A percentile compares a stretch with the other conserved stretches of the same genome.
Evolutionary conservation across 2,329 filamentous ascomycete genomes (phyloP).

Genomic region (Xylariaceae sp.): DNA sequence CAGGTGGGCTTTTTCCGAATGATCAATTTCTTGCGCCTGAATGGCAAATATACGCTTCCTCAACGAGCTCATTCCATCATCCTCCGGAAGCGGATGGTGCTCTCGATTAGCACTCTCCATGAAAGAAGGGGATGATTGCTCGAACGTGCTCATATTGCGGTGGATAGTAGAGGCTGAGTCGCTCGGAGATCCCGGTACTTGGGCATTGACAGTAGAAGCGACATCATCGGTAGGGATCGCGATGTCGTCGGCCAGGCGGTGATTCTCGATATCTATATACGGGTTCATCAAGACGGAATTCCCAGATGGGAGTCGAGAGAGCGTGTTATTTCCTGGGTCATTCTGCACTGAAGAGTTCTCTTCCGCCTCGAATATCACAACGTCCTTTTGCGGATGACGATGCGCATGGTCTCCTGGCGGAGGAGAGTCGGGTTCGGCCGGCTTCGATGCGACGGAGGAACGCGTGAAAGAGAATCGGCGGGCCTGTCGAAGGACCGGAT

Average conservation of each 20-base stretch:
- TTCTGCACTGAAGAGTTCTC: conserved; percentile 26
- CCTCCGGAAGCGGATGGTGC: conserved; percentile 53
- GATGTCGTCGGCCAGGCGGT: conserved; percentile 6
- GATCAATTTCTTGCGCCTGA: conserved; percentile 53
- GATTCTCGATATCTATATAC: conserved; percentile 10
- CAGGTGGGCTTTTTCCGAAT: conserved; percentile 61
- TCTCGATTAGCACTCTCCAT: conserved; percentile 5
- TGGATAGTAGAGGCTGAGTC: conserved; percentile 12
- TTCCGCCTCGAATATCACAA: conserved; percentile 30
- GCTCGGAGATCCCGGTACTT: conserved; percentile 8
- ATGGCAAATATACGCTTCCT: conserved; percentile 64
- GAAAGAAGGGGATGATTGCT: conserved; percentile 9
- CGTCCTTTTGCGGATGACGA: conserved; percentile 23
- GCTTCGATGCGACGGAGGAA: conserved; percentile 31
- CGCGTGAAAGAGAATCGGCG: conserved; percentile 55
- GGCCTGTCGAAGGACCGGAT: conserved; percentile 60
- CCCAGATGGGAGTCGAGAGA: conserved; percentile 27
- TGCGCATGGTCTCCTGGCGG: conserved; percentile 27
- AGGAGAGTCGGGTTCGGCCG: conserved; percentile 33
- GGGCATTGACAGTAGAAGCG: conserved; percentile 5
- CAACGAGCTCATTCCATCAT: conserved; percentile 70
- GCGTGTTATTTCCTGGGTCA: conserved; percentile 22
- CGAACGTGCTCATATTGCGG: conserved; percentile 14
- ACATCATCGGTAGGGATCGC: neutral
- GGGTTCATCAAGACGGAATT: conserved; percentile 23